Evolutionary conservation across 306 rosid genomes (phyloP), one percentile per base, ranked within the genome.

Genomic region (Cicer bijugum): DNA sequence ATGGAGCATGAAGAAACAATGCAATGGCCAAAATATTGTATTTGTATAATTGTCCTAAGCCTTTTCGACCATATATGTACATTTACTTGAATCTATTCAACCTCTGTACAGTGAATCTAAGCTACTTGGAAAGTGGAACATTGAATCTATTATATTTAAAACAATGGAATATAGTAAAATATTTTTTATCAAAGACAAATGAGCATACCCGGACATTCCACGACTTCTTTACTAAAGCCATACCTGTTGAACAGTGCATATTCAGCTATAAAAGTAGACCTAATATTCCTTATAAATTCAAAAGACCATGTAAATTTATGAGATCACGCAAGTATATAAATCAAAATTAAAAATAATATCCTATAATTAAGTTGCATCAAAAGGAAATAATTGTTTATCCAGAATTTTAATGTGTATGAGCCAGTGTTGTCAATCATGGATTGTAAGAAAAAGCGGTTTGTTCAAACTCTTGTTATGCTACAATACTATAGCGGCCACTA

Each of bases 141-240:
- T 62, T 4, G 15, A 58, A 11, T 62, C 11, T 12, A 60, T n/a
- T 60, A 12, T 14, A 39, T 39, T 38, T 38, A 48, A 45, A 74
- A 43, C 0, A 35, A 8, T 50, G 65, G 60, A 46, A 15, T 60
- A 38, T 20, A 50, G 51, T 71, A 60, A 72, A 75, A 53, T 17
- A 66, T 43, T 46, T 23, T 39, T 56, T 14, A 53, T 61, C 20
- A 46, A 52, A 56, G 50, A 14, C 42, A 77, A 75, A 14, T 61
- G 43, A 39, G 65, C 71, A 71, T 89, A 91, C 97, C 97, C 4
- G 97, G 97, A 75, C 91, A 91, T 76, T 91, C 96, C 77, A 91
- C 97, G 67, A 91, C 90, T 82, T 88, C 96, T 85, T 88, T 86
- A 89, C 96, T 89, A 84, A 91, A 91, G 65, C 97, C 96, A 72